Base-by-base conservation (phyloP, 163 green algal genomes). In the Chloromonas sp. region DNA sequence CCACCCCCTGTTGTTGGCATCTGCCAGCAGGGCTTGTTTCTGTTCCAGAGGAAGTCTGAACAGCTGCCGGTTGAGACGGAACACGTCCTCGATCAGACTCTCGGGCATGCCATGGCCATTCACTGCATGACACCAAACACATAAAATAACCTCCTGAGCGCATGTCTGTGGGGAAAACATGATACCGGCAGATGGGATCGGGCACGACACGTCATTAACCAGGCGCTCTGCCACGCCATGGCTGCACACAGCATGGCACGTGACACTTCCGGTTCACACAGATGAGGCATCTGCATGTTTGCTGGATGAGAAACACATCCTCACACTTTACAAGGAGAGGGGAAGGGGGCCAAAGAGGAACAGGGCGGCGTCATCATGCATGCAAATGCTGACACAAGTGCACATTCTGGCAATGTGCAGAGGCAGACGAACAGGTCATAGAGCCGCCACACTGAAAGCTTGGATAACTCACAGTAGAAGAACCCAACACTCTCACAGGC, bases 1-100 rank as follows among this genome's bases (percentile, higher is more conserved):
- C 86, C 94, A 98, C 0, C 95, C 92, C 0, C 92, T 87, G 85
- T 96, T 95, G 85, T 95, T 95, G 5, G 85, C 83, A 79, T 96
- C 91, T 14, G 88, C 89, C 15, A 94, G 77, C 14, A 96, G 84
- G 1, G 15, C 36, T 85, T 91, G 89, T 89, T 98, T 98, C 11
- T 90, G 79, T 0, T 95, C 89, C 1, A 92, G 8, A 0, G 94
- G 92, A 82, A 97, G 87, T 0, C n/a, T 83, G 86, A 98, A 98
- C 60, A 97, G 94, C 0, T 62, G 70, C 3, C 86, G 85, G 58
- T 93, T 91, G 82, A 93, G 78, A 14, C 86, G 82, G 60, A 96
- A 95, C 1, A 91, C 82, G 0, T 85, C 84, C 2, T 90, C 78
- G 0, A 97, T 58, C 8, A 97, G 85, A 1, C 84, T 14, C 60